Base-by-base conservation (phyloP, 2,329 filamentous ascomycete genomes). In the Coniochaeta hoffmannii region DNA sequence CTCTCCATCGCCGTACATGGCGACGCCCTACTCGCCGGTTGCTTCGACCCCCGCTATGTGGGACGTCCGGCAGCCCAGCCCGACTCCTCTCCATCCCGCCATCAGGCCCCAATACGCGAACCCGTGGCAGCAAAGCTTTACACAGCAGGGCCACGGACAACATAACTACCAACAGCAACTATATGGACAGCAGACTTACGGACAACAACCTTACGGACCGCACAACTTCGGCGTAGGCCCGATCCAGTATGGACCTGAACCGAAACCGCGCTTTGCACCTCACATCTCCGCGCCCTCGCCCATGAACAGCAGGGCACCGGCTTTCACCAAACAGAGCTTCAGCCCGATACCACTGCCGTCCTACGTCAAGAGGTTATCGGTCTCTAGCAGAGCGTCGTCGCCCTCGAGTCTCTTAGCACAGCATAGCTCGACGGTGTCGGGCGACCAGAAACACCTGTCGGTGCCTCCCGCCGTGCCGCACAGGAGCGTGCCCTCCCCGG, bases 21-120 rank as follows among this genome's bases (percentile, higher is more conserved):
- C 49, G n/a, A 51, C 49, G 28, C 49, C 49, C 3, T 51, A 51
- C 49, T 51, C 49, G 11, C 49, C 49, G n/a, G 31, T 51, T 28
- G 28, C 31, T 26, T 51, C 49, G 10, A 51, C 49, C 10, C 49
- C 49, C 9, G 49, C 49, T 24, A 51, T 51, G 49, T 51, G 49
- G 49, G 49, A 51, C 31, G 49, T 32, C 52, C 59, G 53, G 53
- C 59, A 62, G 30, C 53, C 62, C 1, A 57, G 46, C 28, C 55
- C 63, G 30, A 54, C 60, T 26, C 61, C 65, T 26, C 57, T 71
- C 24, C 72, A 74, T 57, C 72, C 71, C 34, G 70, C 72, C 22
- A 72, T 71, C 50, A 66, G 70, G 49, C 68, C 63, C 22, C 65
- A 68, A 55, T 66, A 65, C 53, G 63, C 59, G 5, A 46, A 53